A percentile compares a stretch with the other conserved stretches of the same genome.
phyloP scores from a whole-genome alignment of 805 yeast species.

The Saccharomyces mikatae region DNA sequence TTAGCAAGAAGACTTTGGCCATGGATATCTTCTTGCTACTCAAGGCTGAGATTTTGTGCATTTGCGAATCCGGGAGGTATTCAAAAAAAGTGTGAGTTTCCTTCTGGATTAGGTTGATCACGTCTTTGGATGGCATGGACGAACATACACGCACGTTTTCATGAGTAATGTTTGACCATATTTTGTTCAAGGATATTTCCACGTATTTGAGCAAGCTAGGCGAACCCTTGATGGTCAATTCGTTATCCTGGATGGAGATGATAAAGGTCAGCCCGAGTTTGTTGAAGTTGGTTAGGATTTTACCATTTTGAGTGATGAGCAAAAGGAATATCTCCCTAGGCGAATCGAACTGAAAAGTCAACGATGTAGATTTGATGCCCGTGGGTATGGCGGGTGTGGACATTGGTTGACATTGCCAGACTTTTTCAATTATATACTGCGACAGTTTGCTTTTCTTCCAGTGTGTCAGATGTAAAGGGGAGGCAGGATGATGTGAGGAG shows the following conservation, averaged over 20 bases:
- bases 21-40: slow-evolving; percentile 21
- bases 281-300: slow-evolving; percentile 26
- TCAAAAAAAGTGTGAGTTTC: slow-evolving; percentile 20
- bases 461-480: neutral
- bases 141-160: slow-evolving; percentile 8
- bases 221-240: neutral
- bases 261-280: slow-evolving; percentile 14
- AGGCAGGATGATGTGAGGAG: neutral
- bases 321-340: slow-evolving; percentile 6
- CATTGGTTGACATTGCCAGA: slow-evolving; percentile 15
- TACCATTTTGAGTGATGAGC: slow-evolving; percentile 28
- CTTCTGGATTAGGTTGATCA: slow-evolving; percentile 16
- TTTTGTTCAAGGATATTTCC: slow-evolving; percentile 25
- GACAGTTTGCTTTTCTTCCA: slow-evolving; percentile 12
- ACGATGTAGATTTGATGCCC: neutral
- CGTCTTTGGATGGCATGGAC: slow-evolving; percentile 2
- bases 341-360: neutral
- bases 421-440: slow-evolving; percentile 8
- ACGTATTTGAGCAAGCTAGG: slow-evolving; percentile 16
- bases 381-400: neutral
- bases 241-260: neutral
- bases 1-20: slow-evolving; percentile 20
- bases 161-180: slow-evolving; percentile 21
- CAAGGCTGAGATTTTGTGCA: slow-evolving; percentile 19
- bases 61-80: neutral